Conservation (phyloP, 495 filamentous ascomycete species). For the Aspergillus leporis region DNA sequence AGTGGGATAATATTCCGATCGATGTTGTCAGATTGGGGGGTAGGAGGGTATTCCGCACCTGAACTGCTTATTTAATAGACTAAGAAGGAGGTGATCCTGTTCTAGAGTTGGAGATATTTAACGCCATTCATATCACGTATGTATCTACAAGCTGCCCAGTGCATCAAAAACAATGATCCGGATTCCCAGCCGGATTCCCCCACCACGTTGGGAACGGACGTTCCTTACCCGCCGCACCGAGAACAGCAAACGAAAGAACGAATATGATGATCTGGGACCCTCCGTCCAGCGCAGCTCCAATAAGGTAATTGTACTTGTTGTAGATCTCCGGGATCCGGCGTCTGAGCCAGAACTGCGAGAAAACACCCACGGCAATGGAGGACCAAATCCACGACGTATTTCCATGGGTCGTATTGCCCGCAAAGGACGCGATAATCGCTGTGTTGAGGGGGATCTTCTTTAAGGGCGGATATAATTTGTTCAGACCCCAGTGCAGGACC, state of each 20-base stretch:
- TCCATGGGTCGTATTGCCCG: not conserved
- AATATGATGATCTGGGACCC: conserved; percentile 53
- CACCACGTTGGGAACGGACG: conserved; percentile 1
- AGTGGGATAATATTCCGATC: no score
- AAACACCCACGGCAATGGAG: conserved; percentile 36
- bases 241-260: conserved; percentile 59
- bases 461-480: conserved; percentile 26
- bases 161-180: not conserved
- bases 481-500: conserved; percentile 40
- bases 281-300: conserved; percentile 58
- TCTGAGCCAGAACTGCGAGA: conserved; percentile 54
- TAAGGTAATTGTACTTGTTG: conserved; percentile 58
- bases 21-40: no score
- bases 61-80: no score
- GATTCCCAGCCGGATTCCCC: not conserved
- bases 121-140: not conserved
- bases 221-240: conserved; percentile 43
- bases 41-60: no score
- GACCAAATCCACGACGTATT: conserved; percentile 32
- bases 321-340: conserved; percentile 50
- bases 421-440: not conserved
- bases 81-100: not conserved
- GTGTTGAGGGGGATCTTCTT: not conserved
- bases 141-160: not conserved
- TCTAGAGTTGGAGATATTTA: not conserved